phyloP scores from a whole-genome alignment of 78 protist species.

The Dictyostelium capitatum region DNA sequence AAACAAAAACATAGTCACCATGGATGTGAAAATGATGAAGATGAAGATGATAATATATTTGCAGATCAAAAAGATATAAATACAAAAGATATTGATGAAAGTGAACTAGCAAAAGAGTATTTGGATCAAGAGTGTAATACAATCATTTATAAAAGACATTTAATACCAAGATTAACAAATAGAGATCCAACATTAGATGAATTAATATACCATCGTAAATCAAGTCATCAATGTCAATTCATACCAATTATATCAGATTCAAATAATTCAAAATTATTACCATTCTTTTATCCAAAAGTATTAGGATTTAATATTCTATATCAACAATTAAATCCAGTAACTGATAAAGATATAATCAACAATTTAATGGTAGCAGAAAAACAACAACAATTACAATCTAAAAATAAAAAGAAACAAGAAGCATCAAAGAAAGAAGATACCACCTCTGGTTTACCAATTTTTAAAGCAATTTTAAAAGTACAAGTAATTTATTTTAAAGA shows the following conservation, averaged over 20 bases:
- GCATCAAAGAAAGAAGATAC: neutral
- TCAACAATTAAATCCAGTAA: constrained; percentile 2
- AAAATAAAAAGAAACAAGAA: neutral
- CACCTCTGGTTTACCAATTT: neutral
- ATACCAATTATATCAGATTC: neutral
- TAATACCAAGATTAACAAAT: constrained; percentile 54
- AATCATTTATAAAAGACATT: constrained; percentile 30
- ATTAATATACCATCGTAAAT: constrained; percentile 13
- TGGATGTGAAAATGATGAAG: constrained; percentile 11
- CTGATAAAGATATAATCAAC: neutral
- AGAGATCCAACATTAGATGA: constrained; percentile 57
- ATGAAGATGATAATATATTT: constrained; percentile 13
- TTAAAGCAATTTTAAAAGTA: neutral
- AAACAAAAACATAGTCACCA: constrained; percentile 5
- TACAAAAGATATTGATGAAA: constrained; percentile 4
- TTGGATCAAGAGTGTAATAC: neutral
- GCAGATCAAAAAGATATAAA: neutral
- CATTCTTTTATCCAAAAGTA: constrained; percentile 66
- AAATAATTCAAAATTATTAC: constrained; percentile 8
- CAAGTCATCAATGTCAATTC: neutral
- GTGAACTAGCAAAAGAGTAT: constrained; percentile 46
- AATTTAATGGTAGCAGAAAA: neutral
- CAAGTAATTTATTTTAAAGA: constrained; percentile 30
- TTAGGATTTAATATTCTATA: neutral
- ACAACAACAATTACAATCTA: neutral